Evolutionary conservation across 2,329 filamentous ascomycete genomes (phyloP).

Genomic region (Periconia macrospinosa): DNA sequence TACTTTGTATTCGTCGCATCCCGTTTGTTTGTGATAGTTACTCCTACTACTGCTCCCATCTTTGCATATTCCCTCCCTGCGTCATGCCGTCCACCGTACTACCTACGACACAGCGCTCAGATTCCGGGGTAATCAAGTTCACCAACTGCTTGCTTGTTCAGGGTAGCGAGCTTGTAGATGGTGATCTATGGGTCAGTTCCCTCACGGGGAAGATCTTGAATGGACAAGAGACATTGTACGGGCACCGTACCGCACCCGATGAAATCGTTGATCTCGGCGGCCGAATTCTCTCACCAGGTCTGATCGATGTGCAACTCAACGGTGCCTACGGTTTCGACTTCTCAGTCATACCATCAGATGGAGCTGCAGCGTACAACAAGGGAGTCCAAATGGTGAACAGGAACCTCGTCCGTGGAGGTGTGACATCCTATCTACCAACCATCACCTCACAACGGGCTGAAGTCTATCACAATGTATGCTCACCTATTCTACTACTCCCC

Average conservation of each 20-base stretch:
- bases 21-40: neutral
- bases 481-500: neutral
- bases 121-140: conserved; percentile 73
- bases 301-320: conserved; percentile 92
- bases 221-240: conserved; percentile 68
- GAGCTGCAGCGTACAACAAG: conserved; percentile 65
- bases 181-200: conserved; percentile 89
- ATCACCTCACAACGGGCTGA: conserved; percentile 79
- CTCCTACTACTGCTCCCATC: conserved; percentile 3
- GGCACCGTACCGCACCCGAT: conserved; percentile 69
- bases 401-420: conserved; percentile 73
- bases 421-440: conserved; percentile 86
- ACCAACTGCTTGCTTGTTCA: conserved; percentile 82
- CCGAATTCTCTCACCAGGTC: conserved; percentile 79
- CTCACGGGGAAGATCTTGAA: conserved; percentile 78
- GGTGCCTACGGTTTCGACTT: conserved; percentile 94
- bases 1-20: neutral
- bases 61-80: conserved; percentile 5
- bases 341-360: conserved; percentile 70
- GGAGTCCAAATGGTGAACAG: conserved; percentile 72
- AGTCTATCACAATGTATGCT: conserved; percentile 72
- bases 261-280: conserved; percentile 77
- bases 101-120: conserved; percentile 35
- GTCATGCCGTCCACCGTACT: conserved; percentile 46
- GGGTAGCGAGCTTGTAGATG: conserved; percentile 66